phyloP scores from a whole-genome alignment of 2,329 filamentous ascomycete genomes.

The Hawksworthiomyces lignivorus region DNA sequence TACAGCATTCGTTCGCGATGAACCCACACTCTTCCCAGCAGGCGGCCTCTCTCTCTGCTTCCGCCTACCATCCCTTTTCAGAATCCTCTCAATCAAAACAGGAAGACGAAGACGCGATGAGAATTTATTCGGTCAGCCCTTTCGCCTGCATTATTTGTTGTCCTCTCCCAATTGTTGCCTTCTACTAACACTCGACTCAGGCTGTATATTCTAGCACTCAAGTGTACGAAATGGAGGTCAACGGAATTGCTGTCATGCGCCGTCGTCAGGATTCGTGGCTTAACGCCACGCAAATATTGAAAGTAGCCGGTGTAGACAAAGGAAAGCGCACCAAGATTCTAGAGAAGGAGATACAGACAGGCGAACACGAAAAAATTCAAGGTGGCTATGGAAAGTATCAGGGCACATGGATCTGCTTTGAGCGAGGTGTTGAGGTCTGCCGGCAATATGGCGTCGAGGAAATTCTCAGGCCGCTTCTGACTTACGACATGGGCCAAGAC shows the following conservation, averaged over 20 bases:
- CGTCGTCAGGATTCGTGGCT: constrained; percentile 91
- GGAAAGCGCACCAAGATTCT: constrained; percentile 95
- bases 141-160: not conserved
- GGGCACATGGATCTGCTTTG: constrained; percentile 96
- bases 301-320: constrained; percentile 95
- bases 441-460: constrained; percentile 73
- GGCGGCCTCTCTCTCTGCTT: constrained; percentile 24
- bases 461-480: constrained; percentile 63
- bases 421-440: constrained; percentile 86
- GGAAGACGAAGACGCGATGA: constrained; percentile 36
- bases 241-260: constrained; percentile 89
- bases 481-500: constrained; percentile 73
- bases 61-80: constrained; percentile 32
- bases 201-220: constrained; percentile 93
- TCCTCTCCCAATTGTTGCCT: not conserved
- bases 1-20: constrained; percentile 50
- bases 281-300: constrained; percentile 96
- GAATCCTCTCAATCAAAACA: constrained; percentile 24
- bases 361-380: constrained; percentile 97
- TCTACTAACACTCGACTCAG: constrained; percentile 16
- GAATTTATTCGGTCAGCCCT: constrained; percentile 53
- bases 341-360: constrained; percentile 93
- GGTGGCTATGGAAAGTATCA: constrained; percentile 98
- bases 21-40: constrained; percentile 44
- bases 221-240: constrained; percentile 98